Evolutionary conservation across 805 yeast species (phyloP).

Genomic region (Metschnikowia amazonensis): DNA sequence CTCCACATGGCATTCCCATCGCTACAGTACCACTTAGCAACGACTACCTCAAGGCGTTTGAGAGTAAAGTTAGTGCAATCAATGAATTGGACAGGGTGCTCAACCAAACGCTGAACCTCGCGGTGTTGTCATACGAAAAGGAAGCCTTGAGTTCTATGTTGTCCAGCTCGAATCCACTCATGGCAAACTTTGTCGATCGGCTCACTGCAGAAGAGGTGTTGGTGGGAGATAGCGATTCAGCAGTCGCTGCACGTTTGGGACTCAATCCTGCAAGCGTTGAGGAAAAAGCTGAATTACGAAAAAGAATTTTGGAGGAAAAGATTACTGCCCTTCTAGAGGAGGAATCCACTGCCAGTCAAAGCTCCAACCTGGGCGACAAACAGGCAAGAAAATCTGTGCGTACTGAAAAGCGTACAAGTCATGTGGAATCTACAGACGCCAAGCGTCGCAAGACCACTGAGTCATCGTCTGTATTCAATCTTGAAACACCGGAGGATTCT

Average conservation of each 20-base stretch:
- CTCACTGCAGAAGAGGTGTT: conserved; percentile 35
- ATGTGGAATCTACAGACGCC: conserved; percentile 7
- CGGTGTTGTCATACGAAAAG: conserved; percentile 19
- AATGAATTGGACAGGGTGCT: conserved; percentile 15
- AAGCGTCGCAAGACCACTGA: conserved; percentile 14
- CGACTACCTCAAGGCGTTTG: conserved; percentile 13
- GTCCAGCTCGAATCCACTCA: conserved; percentile 21
- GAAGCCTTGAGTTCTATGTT: conserved; percentile 12
- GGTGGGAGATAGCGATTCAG: conserved; percentile 8
- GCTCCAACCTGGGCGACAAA: neutral
- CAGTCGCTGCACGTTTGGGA: conserved; percentile 9
- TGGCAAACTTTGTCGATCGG: conserved; percentile 33
- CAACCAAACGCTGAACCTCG: conserved; percentile 15
- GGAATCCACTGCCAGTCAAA: conserved; percentile 5
- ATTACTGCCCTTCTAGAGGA: conserved; percentile 7
- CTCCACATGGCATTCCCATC: neutral
- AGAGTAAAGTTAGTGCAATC: conserved; percentile 13
- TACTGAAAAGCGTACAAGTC: conserved; percentile 7
- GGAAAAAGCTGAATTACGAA: conserved; percentile 3
- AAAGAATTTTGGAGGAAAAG: conserved; percentile 4
- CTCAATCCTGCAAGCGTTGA: conserved; percentile 2
- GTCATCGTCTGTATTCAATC: neutral
- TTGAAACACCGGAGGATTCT: neutral
- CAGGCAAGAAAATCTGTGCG: conserved; percentile 6
- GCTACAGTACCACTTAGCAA: conserved; percentile 4